Evolutionary conservation across 2,329 filamentous ascomycete genomes (phyloP).

Genomic region (Fusarium chaquense): DNA sequence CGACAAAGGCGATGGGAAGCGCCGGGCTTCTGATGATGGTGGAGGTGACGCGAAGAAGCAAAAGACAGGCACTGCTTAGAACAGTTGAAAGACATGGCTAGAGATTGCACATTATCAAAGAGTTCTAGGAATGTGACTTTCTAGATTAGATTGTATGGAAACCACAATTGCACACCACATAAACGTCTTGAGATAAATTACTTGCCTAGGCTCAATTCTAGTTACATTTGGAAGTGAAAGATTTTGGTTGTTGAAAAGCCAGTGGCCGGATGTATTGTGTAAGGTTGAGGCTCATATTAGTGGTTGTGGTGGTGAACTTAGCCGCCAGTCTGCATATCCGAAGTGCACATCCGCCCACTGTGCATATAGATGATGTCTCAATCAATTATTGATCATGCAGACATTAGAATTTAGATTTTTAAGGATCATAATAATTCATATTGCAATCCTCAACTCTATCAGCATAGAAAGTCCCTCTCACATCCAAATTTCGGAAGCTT

Average conservation of each 20-base stretch:
- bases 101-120: no score
- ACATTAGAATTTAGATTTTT: fast-evolving
- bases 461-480: neutral
- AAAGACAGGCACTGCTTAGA: no score
- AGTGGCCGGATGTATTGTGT: neutral
- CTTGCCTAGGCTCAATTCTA: no score
- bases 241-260: neutral
- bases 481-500: slow-evolving; percentile 17
- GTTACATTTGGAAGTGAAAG: fast-evolving
- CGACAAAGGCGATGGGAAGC: no score
- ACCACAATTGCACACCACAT: no score
- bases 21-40: no score
- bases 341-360: neutral
- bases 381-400: fast-evolving
- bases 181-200: no score
- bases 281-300: neutral
- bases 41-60: no score
- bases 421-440: fast-evolving
- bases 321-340: neutral
- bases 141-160: no score
- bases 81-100: no score
- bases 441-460: neutral
- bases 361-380: fast-evolving
- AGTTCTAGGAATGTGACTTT: no score
- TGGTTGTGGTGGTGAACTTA: neutral